Percentiles rank a stretch among this genome's conserved stretches.
Conservation (phyloP, 176 grass and related monocot species). For the Oryza longistaminata region DNA sequence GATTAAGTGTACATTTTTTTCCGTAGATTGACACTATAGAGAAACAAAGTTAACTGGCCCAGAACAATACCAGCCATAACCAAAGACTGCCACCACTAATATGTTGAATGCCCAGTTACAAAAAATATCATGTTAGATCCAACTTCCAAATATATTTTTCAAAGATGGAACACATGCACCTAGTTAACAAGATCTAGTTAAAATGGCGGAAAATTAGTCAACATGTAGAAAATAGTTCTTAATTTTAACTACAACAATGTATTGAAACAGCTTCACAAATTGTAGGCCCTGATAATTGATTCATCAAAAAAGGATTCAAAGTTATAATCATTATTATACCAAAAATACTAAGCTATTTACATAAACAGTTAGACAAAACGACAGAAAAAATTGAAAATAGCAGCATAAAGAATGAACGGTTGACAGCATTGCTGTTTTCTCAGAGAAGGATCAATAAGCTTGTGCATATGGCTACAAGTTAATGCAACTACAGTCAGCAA, state of each 20-base stretch:
- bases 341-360: not conserved
- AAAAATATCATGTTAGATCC: not conserved
- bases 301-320: conserved; percentile 28
- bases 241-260: not conserved
- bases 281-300: not conserved
- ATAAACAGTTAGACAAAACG: not conserved
- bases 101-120: not conserved
- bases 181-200: not conserved
- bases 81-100: not conserved
- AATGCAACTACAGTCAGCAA: not conserved
- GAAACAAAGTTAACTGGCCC: conserved; percentile 16
- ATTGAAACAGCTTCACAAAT: not conserved
- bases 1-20: conserved; percentile 2
- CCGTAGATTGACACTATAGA: not conserved
- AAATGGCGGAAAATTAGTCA: conserved; percentile 17
- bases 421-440: not conserved
- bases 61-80: not conserved
- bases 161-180: conserved; percentile 4
- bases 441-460: not conserved
- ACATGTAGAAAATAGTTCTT: not conserved
- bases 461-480: not conserved
- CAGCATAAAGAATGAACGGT: not conserved
- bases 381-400: not conserved
- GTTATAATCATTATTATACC: conserved; percentile 1
- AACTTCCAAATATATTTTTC: not conserved